Evolutionary conservation across 345 rosid species (phyloP), one percentile per base, ranked within the genome.

Genomic region (Camelina hispida): DNA sequence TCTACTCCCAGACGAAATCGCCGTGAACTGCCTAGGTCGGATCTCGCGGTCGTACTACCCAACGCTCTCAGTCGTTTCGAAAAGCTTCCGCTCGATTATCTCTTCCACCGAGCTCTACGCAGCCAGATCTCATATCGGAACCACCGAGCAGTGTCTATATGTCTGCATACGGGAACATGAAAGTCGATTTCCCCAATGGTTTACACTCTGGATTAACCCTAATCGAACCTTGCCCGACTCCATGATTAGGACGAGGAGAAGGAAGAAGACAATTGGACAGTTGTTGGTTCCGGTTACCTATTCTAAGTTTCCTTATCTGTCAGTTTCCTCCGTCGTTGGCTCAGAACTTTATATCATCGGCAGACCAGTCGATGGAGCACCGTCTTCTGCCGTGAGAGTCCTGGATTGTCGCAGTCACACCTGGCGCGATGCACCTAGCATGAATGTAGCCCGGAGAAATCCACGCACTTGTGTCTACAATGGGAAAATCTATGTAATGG

Each of bases 31-130:
- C n/a, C 37, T 67, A 35, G 61, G 61, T 0, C 22, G 61, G 22
- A 52, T 67, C 50, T n/a, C 71, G 3, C 22, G 44, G 14, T 8
- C 32, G 8, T 38, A 52, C 34, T 67, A 67, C 37, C 61, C 72
- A 2, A 2, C 3, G 23, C 23, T 67, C 35, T 67, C 61, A 13
- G 0, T 53, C 38, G 61, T 53, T 30, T 67, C 61, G 3, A 67
- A 67, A 53, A 53, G 2, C 46, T 53, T 67, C 46, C 20, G 5
- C 1, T 35, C 70, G 2, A 3, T 66, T 30, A 13, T 50, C 34
- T 66, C 70, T 48, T 66, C 70, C 13, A 4, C 34, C 0, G 71
- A 66, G 17, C 59, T 66, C 34, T 50, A 51, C 14, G 34, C 18
- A 51, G 47, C 13, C 1, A 16, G 59, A 50, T 12, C 71, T 51